Conservation (phyloP, 116 monocot genomes). For the Phalaenopsis hybrid region DNA sequence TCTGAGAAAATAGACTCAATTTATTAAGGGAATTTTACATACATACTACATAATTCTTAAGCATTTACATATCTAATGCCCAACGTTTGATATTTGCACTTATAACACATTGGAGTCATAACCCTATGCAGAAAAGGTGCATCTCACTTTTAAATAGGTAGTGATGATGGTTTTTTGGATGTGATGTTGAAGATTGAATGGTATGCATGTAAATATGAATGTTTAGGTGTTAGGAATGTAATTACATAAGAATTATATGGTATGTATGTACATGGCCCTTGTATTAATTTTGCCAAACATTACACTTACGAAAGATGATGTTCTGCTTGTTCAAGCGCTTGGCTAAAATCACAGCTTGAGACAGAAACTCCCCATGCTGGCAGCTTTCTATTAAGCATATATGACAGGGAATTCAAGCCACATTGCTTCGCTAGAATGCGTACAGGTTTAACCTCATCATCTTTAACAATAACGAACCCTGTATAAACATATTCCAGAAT, state of each 20-base stretch:
- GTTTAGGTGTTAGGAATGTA: no score
- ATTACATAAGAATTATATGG: no score
- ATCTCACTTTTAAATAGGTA: no score
- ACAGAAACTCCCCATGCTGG: conserved; percentile 37
- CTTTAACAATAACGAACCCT: conserved; percentile 40
- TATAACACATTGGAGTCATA: no score
- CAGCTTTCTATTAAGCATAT: conserved; percentile 41
- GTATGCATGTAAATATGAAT: no score
- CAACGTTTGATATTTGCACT: no score
- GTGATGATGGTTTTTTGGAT: no score
- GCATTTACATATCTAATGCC: no score
- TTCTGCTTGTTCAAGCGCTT: conserved; percentile 31
- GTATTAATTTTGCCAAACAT: not conserved
- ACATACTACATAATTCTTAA: no score
- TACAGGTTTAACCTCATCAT: conserved; percentile 29
- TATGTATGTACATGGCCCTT: no score
- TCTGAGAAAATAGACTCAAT: not conserved
- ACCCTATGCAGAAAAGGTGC: no score
- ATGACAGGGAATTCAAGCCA: conserved; percentile 38
- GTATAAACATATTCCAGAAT: conserved; percentile 76
- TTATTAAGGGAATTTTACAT: not conserved
- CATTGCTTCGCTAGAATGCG: conserved; percentile 55
- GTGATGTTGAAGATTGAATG: no score
- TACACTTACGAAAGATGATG: conserved; percentile 52
- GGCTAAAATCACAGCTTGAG: conserved; percentile 45